Base-by-base conservation (phyloP, 106 monocot species). In the Dendrobium chrysotoxum region DNA sequence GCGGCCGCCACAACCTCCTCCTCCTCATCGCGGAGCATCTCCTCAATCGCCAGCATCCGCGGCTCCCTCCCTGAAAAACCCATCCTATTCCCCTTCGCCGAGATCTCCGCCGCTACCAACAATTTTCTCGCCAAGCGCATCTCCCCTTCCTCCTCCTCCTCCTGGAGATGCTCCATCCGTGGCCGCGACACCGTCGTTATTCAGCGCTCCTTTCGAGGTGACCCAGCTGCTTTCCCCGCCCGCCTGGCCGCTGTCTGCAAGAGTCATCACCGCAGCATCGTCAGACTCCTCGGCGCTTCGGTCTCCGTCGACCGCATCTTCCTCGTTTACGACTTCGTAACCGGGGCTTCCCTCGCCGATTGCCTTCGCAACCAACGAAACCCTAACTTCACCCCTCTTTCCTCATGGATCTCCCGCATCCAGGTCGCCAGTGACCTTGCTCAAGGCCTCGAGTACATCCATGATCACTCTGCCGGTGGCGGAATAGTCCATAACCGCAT, bases 361-460 rank as follows among this genome's bases (percentile, higher is more conserved):
- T 92, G 92, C 81, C 84, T 95, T 64, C 83, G 88, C 26, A 88
- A 85, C 90, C 84, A 84, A 2, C 83, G 82, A 6, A 92, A 88
- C 82, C 92, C 92, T 28, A 77, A 45, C 2, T 95, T 82, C 85
- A 90, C 92, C 18, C 86, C 87, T 0, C 87, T 95, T 13, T 81
- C 86, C 57, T 47, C 92, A n/a, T 95, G 92, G 90, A 18, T 83
- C 40, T 88, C 90, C 28, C 86, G 95, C 65, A 84, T 89, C 25
- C 90, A 88, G 82, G 58, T 88, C 47, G 90, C 92, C 79, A 79
- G 78, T 47, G 88, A 95, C 72, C 64, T 95, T 15, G 90, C 95
- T 10, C 80, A 88, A 15, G 92, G 88, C 4, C 80, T 95, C 41
- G 87, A 86, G 75, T 95, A 95, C 85, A 88, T 92, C 75, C 92